These are phyloP conservation scores for Macrolepiota fuliginosa DNA, from an alignment of 768 basidiomycete genomes.

Conservation along the genomic window DNA sequence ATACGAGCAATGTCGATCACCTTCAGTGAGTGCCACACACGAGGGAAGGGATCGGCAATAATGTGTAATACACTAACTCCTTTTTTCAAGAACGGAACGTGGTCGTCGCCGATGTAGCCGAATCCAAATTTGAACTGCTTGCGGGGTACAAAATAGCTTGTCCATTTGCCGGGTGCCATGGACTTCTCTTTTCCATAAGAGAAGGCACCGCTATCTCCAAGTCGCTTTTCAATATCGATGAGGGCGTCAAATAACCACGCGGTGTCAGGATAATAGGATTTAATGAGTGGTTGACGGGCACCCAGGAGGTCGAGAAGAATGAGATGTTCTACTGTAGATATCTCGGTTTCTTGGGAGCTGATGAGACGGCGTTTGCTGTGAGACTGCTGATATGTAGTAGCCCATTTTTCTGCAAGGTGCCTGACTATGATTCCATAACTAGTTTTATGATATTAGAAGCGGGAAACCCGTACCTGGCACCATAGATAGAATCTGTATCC, in stretches of 20 bases:
- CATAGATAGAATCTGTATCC: conserved; percentile 86
- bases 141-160: conserved; percentile 68
- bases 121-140: conserved; percentile 31
- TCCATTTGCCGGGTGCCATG: conserved; percentile 50
- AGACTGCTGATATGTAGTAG: conserved; percentile 59
- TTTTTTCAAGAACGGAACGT: conserved; percentile 78
- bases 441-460: neutral
- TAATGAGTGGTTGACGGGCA: conserved; percentile 67
- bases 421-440: conserved; percentile 34
- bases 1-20: conserved; percentile 36
- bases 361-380: conserved; percentile 57
- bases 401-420: conserved; percentile 89
- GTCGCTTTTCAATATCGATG: conserved; percentile 63
- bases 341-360: conserved; percentile 53
- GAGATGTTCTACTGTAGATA: conserved; percentile 84
- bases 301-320: conserved; percentile 94
- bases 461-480: conserved; percentile 63
- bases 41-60: conserved; percentile 86
- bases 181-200: conserved; percentile 38
- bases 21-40: conserved; percentile 80
- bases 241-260: conserved; percentile 91
- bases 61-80: conserved; percentile 91
- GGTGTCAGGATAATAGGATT: conserved; percentile 82
- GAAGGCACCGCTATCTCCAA: conserved; percentile 67
- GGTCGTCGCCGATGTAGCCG: conserved; percentile 87